Evolutionary conservation across 2,329 filamentous ascomycete genomes (phyloP).

Genomic region (Aphanoascus verrucosus): DNA sequence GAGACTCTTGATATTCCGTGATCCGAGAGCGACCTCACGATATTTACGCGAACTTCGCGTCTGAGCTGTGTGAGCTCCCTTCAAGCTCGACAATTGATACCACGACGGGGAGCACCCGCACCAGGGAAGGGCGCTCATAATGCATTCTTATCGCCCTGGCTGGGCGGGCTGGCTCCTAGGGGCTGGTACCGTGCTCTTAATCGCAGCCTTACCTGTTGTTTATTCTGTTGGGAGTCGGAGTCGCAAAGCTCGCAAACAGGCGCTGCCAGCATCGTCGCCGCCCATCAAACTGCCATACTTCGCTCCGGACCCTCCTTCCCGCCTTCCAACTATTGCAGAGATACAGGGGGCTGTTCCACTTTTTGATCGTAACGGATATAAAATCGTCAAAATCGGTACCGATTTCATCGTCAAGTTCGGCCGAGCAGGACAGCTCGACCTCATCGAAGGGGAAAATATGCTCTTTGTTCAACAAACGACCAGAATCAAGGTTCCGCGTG

Average conservation of each 20-base stretch:
- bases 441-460: constrained; percentile 27
- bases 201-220: constrained; percentile 3
- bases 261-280: constrained; percentile 1
- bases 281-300: constrained; percentile 17
- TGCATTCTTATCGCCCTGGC: too few species aligned
- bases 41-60: too few species aligned
- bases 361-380: constrained; percentile 16
- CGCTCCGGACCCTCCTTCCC: constrained; percentile 14
- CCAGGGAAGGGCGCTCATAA: too few species aligned
- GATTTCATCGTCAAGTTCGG: constrained; percentile 23
- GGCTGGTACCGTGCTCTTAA: constrained; percentile 3
- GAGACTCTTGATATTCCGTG: too few species aligned
- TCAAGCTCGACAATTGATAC: too few species aligned
- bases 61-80: too few species aligned
- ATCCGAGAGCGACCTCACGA: too few species aligned
- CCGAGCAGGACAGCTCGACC: constrained; percentile 15
- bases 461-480: constrained; percentile 22
- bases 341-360: constrained; percentile 17
- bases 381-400: constrained; percentile 18
- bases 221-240: constrained; percentile 1
- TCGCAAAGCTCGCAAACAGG: neutral
- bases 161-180: neutral
- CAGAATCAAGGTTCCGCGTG: constrained; percentile 22
- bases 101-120: too few species aligned
- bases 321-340: constrained; percentile 19